A percentile compares a stretch with the other conserved stretches of the same genome.
phyloP scores from a whole-genome alignment of 306 rosid species.

The Lathyrus sativus region DNA sequence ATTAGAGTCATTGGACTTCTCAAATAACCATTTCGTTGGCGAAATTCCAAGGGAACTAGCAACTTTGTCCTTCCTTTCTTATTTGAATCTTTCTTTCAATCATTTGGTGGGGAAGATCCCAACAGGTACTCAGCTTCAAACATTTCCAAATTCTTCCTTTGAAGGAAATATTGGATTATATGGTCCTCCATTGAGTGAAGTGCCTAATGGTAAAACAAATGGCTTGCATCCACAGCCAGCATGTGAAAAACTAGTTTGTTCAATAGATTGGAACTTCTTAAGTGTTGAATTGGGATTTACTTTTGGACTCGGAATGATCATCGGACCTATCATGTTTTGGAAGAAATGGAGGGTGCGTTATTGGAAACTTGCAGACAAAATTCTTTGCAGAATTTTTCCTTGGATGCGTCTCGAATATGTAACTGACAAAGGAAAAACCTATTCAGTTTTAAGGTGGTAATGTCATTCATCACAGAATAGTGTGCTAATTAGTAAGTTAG shows the following conservation, averaged over 20 bases:
- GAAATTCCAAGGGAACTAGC: constrained; percentile 38
- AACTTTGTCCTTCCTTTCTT: constrained; percentile 34
- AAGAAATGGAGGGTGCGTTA: not conserved
- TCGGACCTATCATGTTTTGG: not conserved
- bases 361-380: not conserved
- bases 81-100: constrained; percentile 44
- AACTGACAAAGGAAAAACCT: too few species aligned
- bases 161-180: constrained; percentile 32
- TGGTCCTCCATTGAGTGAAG: constrained; percentile 36
- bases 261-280: too few species aligned
- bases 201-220: not conserved
- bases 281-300: not conserved
- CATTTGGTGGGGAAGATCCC: constrained; percentile 42
- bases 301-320: not conserved
- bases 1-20: constrained; percentile 48
- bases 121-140: not conserved
- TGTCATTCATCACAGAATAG: too few species aligned
- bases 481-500: too few species aligned
- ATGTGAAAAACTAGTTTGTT: too few species aligned
- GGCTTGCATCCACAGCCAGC: too few species aligned
- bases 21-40: constrained; percentile 41
- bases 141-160: constrained; percentile 33
- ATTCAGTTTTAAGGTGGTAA: too few species aligned
- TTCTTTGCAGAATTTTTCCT: not conserved
- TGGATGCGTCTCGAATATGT: too few species aligned